A percentile compares a stretch with the other conserved stretches of the same genome.
Evolutionary conservation across 139 green algal genomes (phyloP).

Genomic region (Tetraselmis striata): DNA sequence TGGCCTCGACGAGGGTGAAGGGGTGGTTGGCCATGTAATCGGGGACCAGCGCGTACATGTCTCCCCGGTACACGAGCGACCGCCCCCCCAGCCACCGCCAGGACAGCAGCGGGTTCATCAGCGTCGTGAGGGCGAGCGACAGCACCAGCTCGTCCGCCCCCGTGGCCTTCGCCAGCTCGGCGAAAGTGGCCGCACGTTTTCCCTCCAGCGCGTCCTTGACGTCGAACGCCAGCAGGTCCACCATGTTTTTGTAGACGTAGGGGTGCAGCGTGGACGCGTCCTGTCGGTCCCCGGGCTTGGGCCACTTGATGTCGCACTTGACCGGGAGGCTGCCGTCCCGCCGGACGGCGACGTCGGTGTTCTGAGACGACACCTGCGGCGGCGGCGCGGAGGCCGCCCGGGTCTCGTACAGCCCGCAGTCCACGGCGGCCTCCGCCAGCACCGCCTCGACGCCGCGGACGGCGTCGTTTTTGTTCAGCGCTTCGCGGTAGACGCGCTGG

Average conservation of each 20-base stretch:
- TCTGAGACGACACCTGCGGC: too few relatives aligned
- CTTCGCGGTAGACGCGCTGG: not conserved
- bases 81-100: not conserved
- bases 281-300: not conserved
- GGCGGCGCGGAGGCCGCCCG: too few relatives aligned
- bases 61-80: not conserved
- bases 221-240: not conserved
- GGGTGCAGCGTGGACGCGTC: not conserved
- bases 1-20: not conserved
- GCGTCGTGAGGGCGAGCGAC: not conserved
- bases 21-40: not conserved
- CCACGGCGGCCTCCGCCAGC: not conserved
- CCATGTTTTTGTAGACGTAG: not conserved
- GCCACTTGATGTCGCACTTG: not conserved
- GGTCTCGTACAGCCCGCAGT: not conserved
- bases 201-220: not conserved
- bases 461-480: not conserved
- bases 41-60: not conserved
- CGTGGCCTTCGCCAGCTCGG: not conserved
- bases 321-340: not conserved
- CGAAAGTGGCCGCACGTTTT: not conserved
- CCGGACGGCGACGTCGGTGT: not conserved
- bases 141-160: not conserved
- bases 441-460: constrained; percentile 1
- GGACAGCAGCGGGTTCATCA: not conserved